These are phyloP conservation scores for Pulveroboletus sp. DNA, from an alignment of 768 basidiomycete species.

Conservation along the genomic window DNA sequence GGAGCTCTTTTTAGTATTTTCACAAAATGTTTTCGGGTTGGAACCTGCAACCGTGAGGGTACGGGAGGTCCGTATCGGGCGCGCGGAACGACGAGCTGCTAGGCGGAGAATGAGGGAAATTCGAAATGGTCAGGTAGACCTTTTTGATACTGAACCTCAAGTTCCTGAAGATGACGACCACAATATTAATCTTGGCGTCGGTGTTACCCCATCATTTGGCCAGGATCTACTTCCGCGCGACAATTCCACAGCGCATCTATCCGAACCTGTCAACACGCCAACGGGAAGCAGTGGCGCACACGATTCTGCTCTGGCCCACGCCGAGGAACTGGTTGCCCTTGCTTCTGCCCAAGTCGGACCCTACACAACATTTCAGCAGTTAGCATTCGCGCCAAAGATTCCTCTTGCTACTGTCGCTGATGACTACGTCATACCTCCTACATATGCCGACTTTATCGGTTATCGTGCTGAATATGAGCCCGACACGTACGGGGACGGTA, in stretches of 20 bases:
- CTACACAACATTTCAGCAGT: constrained; percentile 90
- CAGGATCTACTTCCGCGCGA: constrained; percentile 30
- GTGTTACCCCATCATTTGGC: constrained; percentile 49
- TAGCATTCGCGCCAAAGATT: constrained; percentile 79
- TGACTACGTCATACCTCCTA: constrained; percentile 88
- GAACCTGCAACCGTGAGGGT: constrained; percentile 92
- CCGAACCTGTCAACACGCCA: constrained; percentile 20
- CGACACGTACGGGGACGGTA: constrained; percentile 40
- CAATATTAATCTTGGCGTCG: constrained; percentile 58
- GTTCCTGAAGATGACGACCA: constrained; percentile 47
- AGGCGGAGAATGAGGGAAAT: constrained; percentile 72
- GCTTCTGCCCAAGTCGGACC: constrained; percentile 72
- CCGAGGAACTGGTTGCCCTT: constrained; percentile 65
- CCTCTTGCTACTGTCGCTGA: constrained; percentile 87
- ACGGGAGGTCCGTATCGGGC: constrained; percentile 87
- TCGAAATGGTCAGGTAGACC: constrained; percentile 44
- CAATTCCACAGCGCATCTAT: constrained; percentile 25
- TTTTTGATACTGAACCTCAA: constrained; percentile 41
- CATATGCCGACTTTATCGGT: constrained; percentile 73
- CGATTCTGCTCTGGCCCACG: constrained; percentile 38
- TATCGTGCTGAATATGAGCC: constrained; percentile 65
- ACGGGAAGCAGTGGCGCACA: constrained; percentile 28
- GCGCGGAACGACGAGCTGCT: constrained; percentile 82
- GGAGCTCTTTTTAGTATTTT: constrained; percentile 87
- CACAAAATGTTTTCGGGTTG: constrained; percentile 87